Evolutionary conservation across 208 protist genomes (phyloP).

Genomic region (Leishmania braziliensis): DNA sequence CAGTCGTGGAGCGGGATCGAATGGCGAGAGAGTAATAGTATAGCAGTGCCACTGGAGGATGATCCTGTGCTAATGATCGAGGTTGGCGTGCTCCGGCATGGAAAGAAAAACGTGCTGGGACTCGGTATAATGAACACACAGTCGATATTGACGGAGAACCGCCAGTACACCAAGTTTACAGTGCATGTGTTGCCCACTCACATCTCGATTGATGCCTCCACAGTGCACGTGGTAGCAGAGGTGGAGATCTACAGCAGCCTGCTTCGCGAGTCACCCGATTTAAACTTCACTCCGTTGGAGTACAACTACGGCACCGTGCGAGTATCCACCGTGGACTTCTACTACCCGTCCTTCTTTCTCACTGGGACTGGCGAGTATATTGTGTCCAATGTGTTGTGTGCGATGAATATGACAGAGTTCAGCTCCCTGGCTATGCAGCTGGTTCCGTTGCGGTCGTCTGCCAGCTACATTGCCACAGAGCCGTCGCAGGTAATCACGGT

Average conservation of each 20-base stretch:
- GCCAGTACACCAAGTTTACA: slow-evolving; percentile 78
- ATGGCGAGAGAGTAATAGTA: slow-evolving; percentile 40
- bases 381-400: slow-evolving; percentile 84
- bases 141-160: slow-evolving; percentile 61
- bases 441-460: slow-evolving; percentile 55
- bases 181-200: slow-evolving; percentile 78
- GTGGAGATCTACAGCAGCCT: slow-evolving; percentile 73
- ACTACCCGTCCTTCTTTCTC: slow-evolving; percentile 83
- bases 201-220: slow-evolving; percentile 65
- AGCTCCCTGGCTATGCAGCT: slow-evolving; percentile 88
- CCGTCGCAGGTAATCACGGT: slow-evolving; percentile 84
- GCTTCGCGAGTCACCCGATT: slow-evolving; percentile 55
- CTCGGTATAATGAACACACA: slow-evolving; percentile 72
- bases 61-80: slow-evolving; percentile 79
- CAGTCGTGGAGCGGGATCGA: slow-evolving; percentile 51
- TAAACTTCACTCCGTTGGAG: slow-evolving; percentile 75
- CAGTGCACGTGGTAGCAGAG: slow-evolving; percentile 78
- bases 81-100: slow-evolving; percentile 41
- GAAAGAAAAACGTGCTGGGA: slow-evolving; percentile 58
- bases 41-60: slow-evolving; percentile 57
- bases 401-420: slow-evolving; percentile 89
- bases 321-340: slow-evolving; percentile 83
- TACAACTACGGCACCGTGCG: slow-evolving; percentile 88
- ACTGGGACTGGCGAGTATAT: slow-evolving; percentile 76
- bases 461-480: slow-evolving; percentile 63